These are phyloP conservation scores for Aspergillus conjunctus DNA, from an alignment of 495 filamentous ascomycete species.

Conservation along the genomic window DNA sequence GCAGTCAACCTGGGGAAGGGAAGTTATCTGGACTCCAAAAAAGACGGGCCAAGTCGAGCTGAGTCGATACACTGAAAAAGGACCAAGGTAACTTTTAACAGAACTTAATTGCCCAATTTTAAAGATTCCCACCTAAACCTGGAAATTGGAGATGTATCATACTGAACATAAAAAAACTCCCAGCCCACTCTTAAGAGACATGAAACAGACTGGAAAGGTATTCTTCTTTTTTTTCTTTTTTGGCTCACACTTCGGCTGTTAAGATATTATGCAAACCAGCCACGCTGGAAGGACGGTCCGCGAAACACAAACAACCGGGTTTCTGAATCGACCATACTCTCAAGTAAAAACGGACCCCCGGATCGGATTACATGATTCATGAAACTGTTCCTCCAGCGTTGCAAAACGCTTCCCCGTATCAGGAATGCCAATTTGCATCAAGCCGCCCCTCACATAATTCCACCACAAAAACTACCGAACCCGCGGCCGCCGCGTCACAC, in stretches of 20 bases:
- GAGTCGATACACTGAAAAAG: constrained; percentile 5
- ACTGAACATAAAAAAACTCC: constrained; percentile 48
- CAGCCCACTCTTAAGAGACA: constrained; percentile 38
- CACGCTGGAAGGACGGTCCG: constrained; percentile 36
- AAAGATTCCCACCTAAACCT: constrained; percentile 41
- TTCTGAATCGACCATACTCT: constrained; percentile 43
- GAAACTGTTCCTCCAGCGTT: constrained; percentile 37
- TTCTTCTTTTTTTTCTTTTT: constrained; percentile 48
- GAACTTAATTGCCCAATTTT: constrained; percentile 35
- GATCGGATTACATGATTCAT: constrained; percentile 50
- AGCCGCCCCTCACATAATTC: constrained; percentile 48
- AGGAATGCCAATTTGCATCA: constrained; percentile 43
- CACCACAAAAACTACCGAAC: constrained; percentile 53
- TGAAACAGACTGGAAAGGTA: constrained; percentile 38
- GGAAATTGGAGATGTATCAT: constrained; percentile 44
- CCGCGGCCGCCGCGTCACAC: constrained; percentile 47
- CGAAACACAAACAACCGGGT: constrained; percentile 43
- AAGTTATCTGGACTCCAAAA: not conserved
- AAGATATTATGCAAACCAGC: constrained; percentile 41
- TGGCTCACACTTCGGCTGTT: constrained; percentile 39
- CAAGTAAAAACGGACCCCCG: constrained; percentile 39
- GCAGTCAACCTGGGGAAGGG: too few relatives aligned
- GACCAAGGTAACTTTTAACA: constrained; percentile 14
- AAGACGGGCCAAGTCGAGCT: not conserved
- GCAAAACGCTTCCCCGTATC: constrained; percentile 23